Percentiles rank a stretch among this genome's conserved stretches.
Conservation (phyloP, 2,329 filamentous ascomycete genomes). For the Lasiodiplodia citricola region DNA sequence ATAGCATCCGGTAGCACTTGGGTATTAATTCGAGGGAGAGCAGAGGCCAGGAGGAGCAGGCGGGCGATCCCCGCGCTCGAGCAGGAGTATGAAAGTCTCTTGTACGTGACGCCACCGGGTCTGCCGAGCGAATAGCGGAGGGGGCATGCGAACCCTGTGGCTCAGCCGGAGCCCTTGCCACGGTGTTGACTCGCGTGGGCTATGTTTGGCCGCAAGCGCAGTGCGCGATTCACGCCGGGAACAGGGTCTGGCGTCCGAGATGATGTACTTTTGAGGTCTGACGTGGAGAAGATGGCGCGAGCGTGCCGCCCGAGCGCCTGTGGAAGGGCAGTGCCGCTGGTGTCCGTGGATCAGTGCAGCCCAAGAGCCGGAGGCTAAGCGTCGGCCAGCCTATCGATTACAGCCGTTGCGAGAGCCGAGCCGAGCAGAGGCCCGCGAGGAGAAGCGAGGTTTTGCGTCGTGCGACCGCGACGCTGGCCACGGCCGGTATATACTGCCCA, state of each 20-base stretch:
- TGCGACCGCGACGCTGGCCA: conserved; percentile 13
- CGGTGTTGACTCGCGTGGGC: conserved; percentile 26
- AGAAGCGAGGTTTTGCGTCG: conserved; percentile 6
- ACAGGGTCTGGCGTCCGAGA: conserved; percentile 24
- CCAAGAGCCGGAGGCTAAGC: conserved; percentile 16
- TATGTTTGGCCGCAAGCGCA: conserved; percentile 23
- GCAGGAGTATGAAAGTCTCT: conserved; percentile 19
- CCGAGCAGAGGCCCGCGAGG: neutral
- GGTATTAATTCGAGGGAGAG: conserved; percentile 5
- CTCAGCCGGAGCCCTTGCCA: conserved; percentile 23
- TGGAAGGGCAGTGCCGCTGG: conserved; percentile 24
- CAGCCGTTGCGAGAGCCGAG: neutral
- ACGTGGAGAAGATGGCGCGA: conserved; percentile 25
- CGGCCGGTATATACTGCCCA: conserved; percentile 13
- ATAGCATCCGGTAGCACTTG: conserved; percentile 18
- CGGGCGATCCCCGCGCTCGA: conserved; percentile 23
- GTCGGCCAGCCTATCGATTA: conserved; percentile 12
- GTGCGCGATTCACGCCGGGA: conserved; percentile 25
- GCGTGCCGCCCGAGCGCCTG: conserved; percentile 14
- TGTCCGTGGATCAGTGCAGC: conserved; percentile 20
- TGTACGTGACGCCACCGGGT: conserved; percentile 27
- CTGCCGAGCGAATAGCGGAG: conserved; percentile 24
- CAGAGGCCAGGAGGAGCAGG: conserved; percentile 18
- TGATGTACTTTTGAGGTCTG: conserved; percentile 23
- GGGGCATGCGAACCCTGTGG: conserved; percentile 26